These are phyloP conservation scores for Ophiorrhiza pumila DNA, from an alignment of 257 asterid species.

Conservation along the genomic window DNA sequence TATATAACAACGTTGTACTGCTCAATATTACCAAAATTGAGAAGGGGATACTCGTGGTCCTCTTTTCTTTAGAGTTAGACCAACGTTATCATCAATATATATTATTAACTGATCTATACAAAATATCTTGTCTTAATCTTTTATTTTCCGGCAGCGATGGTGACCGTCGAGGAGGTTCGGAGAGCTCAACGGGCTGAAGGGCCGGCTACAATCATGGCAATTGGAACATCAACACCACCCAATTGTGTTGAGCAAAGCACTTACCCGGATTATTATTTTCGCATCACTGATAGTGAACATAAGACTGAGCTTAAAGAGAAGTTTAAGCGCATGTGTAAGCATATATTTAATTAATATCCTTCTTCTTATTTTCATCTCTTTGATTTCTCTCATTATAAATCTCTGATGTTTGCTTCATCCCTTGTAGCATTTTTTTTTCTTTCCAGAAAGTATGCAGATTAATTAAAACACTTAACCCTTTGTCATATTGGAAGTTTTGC, in stretches of 20 bases:
- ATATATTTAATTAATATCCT: neutral
- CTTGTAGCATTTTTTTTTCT: no score
- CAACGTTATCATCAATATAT: no score
- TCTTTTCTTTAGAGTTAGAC: no score
- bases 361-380: neutral
- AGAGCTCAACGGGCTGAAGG: constrained; percentile 68
- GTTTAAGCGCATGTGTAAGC: constrained; percentile 74
- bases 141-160: constrained; percentile 32
- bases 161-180: constrained; percentile 57
- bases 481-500: neutral
- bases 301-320: constrained; percentile 54
- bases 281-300: constrained; percentile 63
- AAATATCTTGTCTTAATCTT: no score
- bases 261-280: constrained; percentile 61
- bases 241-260: constrained; percentile 64
- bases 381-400: no score
- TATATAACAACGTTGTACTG: no score
- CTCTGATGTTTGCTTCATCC: no score
- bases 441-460: no score
- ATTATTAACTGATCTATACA: no score
- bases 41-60: no score
- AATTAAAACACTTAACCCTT: no score
- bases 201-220: constrained; percentile 63
- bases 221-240: constrained; percentile 57
- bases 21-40: no score